Evolutionary conservation across 2,329 filamentous ascomycete species (phyloP).

Genomic region (Hypomyces rosellus): DNA sequence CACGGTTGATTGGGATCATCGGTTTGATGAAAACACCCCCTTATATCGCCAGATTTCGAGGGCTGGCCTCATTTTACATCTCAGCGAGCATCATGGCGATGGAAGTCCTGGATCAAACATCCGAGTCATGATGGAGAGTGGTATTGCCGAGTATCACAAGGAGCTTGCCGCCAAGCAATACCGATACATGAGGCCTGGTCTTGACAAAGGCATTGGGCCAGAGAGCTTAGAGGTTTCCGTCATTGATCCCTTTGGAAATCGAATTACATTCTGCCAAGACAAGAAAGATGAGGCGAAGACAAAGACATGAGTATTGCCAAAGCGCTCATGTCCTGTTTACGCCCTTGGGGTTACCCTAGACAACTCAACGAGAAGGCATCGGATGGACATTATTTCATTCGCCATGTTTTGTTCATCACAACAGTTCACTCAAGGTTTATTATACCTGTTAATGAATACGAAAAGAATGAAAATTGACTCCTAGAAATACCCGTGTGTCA

Average conservation of each 20-base stretch:
- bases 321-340: too few relatives aligned
- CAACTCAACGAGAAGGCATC: too few relatives aligned
- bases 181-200: conserved; percentile 15
- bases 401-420: too few relatives aligned
- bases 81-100: conserved; percentile 17
- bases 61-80: conserved; percentile 11
- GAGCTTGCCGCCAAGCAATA: conserved; percentile 13
- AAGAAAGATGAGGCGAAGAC: not conserved
- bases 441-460: too few relatives aligned
- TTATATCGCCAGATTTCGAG: conserved; percentile 16
- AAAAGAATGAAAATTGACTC: too few relatives aligned
- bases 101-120: conserved; percentile 13
- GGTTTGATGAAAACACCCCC: conserved; percentile 14
- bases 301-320: too few relatives aligned
- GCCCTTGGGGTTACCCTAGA: too few relatives aligned
- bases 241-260: conserved; percentile 16
- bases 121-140: conserved; percentile 7
- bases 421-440: too few relatives aligned
- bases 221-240: conserved; percentile 10
- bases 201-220: conserved; percentile 10
- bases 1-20: conserved; percentile 16
- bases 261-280: conserved; percentile 12
- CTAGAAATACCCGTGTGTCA: too few relatives aligned
- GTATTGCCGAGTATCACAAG: conserved; percentile 8
- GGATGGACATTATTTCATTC: too few relatives aligned